Conservation (phyloP, 2,329 filamentous ascomycete genomes). For the Cladophialophora exuberans region DNA sequence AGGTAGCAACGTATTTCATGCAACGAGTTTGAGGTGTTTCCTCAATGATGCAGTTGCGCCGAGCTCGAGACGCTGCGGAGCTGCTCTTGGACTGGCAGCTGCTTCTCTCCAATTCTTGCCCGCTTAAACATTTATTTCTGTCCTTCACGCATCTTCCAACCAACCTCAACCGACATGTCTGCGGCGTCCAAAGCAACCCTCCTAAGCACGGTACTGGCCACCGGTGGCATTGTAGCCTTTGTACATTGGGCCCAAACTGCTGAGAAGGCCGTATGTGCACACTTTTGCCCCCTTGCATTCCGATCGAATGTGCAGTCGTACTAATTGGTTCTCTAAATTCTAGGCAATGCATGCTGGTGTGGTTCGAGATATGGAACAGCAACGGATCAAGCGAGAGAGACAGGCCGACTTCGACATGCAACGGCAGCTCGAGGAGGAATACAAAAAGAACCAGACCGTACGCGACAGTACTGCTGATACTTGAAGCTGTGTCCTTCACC, state of each 20-base stretch:
- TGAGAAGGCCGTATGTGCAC: constrained; percentile 73
- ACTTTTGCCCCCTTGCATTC: constrained; percentile 9
- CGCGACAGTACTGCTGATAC: constrained; percentile 31
- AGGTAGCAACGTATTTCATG: neutral
- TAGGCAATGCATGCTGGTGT: constrained; percentile 95
- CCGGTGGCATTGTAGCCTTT: constrained; percentile 75
- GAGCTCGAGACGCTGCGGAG: constrained; percentile 26
- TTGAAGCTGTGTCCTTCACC: constrained; percentile 5
- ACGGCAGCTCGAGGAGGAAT: constrained; percentile 80
- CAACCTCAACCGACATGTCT: constrained; percentile 68
- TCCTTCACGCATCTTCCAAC: neutral
- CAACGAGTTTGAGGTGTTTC: neutral
- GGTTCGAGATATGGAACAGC: constrained; percentile 91
- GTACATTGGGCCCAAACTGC: constrained; percentile 88
- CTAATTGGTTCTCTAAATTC: neutral
- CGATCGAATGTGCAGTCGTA: neutral
- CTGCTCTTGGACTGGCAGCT: neutral
- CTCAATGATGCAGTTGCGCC: constrained; percentile 17
- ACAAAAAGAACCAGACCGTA: constrained; percentile 84
- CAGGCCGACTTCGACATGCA: constrained; percentile 96
- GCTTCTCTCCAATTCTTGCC: constrained; percentile 6
- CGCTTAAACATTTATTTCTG: constrained; percentile 17
- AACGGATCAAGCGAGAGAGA: constrained; percentile 84
- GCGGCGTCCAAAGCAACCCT: constrained; percentile 86
- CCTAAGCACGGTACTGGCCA: constrained; percentile 73